These are phyloP conservation scores for Biscutella laevigata DNA, from an alignment of 441 rosid genomes.

Conservation along the genomic window DNA sequence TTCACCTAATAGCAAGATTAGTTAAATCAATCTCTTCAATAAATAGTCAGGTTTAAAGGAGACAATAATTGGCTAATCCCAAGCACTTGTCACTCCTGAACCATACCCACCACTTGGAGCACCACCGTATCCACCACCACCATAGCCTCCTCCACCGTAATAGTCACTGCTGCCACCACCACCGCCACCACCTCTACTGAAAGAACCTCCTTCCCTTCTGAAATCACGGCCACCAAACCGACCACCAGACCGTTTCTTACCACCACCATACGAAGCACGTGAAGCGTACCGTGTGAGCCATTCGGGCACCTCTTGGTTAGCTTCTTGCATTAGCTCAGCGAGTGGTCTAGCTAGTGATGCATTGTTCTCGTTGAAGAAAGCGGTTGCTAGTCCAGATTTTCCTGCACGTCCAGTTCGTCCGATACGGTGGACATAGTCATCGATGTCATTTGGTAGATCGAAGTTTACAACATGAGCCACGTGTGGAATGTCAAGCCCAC, in stretches of 20 bases:
- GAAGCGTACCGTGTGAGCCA: constrained; percentile 45
- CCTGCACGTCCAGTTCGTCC: constrained; percentile 58
- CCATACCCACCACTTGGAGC: too few relatives aligned
- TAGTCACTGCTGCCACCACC: too few relatives aligned
- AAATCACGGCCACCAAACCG: constrained; percentile 48
- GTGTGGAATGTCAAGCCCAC: constrained; percentile 49
- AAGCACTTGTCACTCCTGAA: too few relatives aligned
- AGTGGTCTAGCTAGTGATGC: constrained; percentile 37
- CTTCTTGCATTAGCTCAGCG: constrained; percentile 50
- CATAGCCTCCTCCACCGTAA: too few relatives aligned
- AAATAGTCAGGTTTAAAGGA: too few relatives aligned
- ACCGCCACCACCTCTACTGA: too few relatives aligned
- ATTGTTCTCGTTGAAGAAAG: constrained; percentile 45
- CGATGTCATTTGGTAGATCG: constrained; percentile 34
- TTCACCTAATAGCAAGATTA: too few relatives aligned
- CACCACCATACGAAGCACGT: constrained; percentile 34
- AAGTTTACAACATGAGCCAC: constrained; percentile 54
- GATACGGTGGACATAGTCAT: constrained; percentile 32
- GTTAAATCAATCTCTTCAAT: too few relatives aligned
- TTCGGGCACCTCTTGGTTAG: constrained; percentile 48
- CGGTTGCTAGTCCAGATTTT: constrained; percentile 46
- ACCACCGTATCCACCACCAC: too few relatives aligned
- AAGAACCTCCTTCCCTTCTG: constrained; percentile 23
- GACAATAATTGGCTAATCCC: too few relatives aligned
- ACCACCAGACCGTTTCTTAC: constrained; percentile 36